Base-by-base conservation (phyloP, 345 rosid genomes). In the Tarenaya hassleriana region DNA sequence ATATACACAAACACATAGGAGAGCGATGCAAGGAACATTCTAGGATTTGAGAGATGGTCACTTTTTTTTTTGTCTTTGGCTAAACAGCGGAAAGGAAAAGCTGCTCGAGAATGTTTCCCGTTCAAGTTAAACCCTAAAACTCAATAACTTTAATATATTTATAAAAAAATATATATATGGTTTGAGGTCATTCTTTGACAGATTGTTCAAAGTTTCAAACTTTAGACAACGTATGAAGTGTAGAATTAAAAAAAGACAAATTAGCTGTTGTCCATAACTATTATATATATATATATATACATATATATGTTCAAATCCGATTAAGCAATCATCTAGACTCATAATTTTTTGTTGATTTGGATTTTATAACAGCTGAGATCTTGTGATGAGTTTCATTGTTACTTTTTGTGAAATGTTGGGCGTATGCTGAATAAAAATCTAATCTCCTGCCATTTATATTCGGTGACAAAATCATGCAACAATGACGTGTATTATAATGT, bases 71-170 rank as follows among this genome's bases (percentile, higher is more conserved):
- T 37, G 55, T 56, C 63, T 58, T 38, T 57, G 47, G 58, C 42
- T 38, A 18, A 44, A 29, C 14, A 40, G 29, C n/a, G 20, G 31
- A 65, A 66, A 66, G 44, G 16, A 46, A 52, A 66, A 66, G 64
- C 64, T 52, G 60, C 44, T 47, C 41, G 55, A 52, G 70, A 59
- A 66, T 66, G 70, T 66, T 66, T 66, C 65, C 51, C 47, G 34
- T 47, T 59, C 50, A 66, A 59, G 70, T 52, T 66, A 66, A 59
- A 45, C 51, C 50, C 47, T 38, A 4, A 47, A 51, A 18, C 34
- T 21, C 21, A 39, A 47, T 38, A 39, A 33, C 7, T 1, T 33
- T 33, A 33, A 37, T 17, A 11, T 40, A 55, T 43, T 47, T 24
- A 1, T 7, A 41, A 52, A 59, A 11, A 37, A 40, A 49, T 16